A percentile compares a stretch with the other conserved stretches of the same genome.
phyloP scores from a whole-genome alignment of 768 basidiomycete genomes.

The Gymnopilus dilepis region DNA sequence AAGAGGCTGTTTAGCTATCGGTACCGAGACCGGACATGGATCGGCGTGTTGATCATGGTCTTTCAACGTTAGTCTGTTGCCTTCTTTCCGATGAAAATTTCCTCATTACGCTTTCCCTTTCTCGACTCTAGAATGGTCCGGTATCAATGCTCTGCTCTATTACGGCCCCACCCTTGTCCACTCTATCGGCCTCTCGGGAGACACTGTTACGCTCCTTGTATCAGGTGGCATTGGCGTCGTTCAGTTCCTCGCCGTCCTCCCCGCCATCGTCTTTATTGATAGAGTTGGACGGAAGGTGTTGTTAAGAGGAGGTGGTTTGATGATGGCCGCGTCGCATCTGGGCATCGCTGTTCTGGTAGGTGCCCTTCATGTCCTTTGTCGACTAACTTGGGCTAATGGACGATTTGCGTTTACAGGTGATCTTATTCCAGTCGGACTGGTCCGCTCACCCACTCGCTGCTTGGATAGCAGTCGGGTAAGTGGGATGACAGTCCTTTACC shows the following conservation, averaged over 20 bases:
- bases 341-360: constrained; percentile 67
- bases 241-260: constrained; percentile 77
- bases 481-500: not conserved
- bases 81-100: constrained; percentile 69
- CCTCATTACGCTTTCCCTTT: not conserved
- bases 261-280: constrained; percentile 76
- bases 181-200: constrained; percentile 66
- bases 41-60: constrained; percentile 79
- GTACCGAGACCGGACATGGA: constrained; percentile 65
- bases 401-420: constrained; percentile 39
- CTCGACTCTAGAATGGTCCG: constrained; percentile 74
- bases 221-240: constrained; percentile 82
- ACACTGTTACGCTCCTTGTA: constrained; percentile 64
- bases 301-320: constrained; percentile 63
- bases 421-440: constrained; percentile 62
- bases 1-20: constrained; percentile 54
- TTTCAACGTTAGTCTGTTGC: constrained; percentile 72
- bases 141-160: constrained; percentile 84
- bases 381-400: not conserved
- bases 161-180: constrained; percentile 78
- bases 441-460: constrained; percentile 57
- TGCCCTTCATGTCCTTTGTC: not conserved
- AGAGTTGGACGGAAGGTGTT: constrained; percentile 66
- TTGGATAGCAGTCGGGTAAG: constrained; percentile 73
- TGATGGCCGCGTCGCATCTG: constrained; percentile 71